These are phyloP conservation scores for Daldinia sp. DNA, from an alignment of 2,329 filamentous ascomycete genomes.

Conservation along the genomic window DNA sequence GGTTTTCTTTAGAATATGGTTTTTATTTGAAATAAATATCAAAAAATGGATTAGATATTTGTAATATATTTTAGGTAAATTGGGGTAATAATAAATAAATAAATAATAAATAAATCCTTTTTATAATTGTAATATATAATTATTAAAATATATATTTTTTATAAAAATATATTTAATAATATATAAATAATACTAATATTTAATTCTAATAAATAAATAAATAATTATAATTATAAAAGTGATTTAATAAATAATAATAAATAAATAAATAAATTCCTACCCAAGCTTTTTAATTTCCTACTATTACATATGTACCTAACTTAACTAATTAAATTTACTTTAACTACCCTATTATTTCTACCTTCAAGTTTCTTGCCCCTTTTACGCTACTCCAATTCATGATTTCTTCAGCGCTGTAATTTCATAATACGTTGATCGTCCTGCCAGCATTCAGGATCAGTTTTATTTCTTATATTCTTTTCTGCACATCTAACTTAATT, in stretches of 20 bases:
- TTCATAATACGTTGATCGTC: conserved; percentile 11
- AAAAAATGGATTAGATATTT: too few species aligned
- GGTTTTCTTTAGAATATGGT: too few species aligned
- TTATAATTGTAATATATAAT: too few species aligned
- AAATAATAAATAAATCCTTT: too few species aligned
- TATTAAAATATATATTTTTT: too few species aligned
- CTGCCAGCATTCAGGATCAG: conserved; percentile 5
- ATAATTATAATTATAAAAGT: background rate
- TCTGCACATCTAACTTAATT: conserved; percentile 5
- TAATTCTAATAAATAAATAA: too few species aligned
- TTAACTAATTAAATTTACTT: too few species aligned
- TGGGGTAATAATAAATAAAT: too few species aligned
- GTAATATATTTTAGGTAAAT: too few species aligned
- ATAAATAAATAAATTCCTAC: background rate
- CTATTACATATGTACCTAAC: background rate
- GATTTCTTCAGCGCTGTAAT: conserved; percentile 12
- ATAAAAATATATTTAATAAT: too few species aligned
- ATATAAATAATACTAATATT: too few species aligned
- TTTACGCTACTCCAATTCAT: conserved; percentile 8
- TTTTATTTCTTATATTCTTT: conserved; percentile 7
- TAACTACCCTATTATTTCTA: conserved; percentile 15
- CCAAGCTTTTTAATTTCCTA: background rate
- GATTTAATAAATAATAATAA: background rate
- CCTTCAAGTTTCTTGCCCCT: conserved; percentile 21
- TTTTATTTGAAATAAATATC: too few species aligned